phyloP scores from a whole-genome alignment of 208 protist genomes.

The Phytomonas sp. region DNA sequence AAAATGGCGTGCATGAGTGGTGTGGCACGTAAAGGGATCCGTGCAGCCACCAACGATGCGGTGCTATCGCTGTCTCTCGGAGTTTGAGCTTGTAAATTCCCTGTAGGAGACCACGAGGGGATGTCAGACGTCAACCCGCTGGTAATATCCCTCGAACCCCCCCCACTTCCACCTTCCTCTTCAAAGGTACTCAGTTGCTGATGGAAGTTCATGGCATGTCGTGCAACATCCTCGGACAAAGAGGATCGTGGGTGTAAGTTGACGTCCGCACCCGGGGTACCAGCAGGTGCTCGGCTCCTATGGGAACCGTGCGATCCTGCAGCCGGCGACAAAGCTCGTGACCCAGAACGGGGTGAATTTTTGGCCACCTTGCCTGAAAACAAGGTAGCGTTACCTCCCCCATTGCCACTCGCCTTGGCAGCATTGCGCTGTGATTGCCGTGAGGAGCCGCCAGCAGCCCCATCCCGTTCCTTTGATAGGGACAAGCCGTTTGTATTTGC shows the following conservation, averaged over 20 bases:
- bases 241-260: neutral
- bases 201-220: neutral
- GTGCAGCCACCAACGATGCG: constrained; percentile 13
- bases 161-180: neutral
- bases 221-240: neutral
- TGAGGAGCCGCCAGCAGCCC: neutral
- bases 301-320: neutral
- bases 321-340: neutral
- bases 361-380: neutral
- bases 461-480: neutral
- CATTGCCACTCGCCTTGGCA: neutral
- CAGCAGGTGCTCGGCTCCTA: neutral
- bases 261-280: neutral
- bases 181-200: neutral
- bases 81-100: neutral
- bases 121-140: neutral
- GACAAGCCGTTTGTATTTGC: neutral
- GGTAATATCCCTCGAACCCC: neutral
- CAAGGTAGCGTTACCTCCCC: neutral
- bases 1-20: constrained; percentile 74
- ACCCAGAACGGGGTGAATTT: neutral
- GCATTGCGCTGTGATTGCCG: neutral
- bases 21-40: constrained; percentile 36
- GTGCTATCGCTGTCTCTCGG: neutral
- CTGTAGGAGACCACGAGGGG: neutral